Base-by-base conservation (phyloP, 257 asterid genomes). In the Scutellaria minor region DNA sequence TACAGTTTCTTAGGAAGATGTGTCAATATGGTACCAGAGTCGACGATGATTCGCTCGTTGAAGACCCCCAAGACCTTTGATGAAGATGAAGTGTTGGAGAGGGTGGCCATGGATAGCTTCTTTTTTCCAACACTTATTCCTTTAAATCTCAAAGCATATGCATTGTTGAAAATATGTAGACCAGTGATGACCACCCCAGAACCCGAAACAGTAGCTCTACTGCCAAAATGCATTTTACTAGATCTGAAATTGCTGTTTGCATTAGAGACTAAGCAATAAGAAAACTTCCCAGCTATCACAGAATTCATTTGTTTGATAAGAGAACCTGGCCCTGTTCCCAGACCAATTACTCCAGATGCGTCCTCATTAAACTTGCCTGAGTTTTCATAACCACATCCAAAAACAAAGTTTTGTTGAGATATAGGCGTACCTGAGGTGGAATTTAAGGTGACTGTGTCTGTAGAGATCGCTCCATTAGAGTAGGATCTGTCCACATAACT, bases 341-440 rank as follows among this genome's bases (percentile, higher is more conserved):
- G 82, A 22, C 96, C 89, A 4, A 89, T 77, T 0, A 86, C 66
- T 8, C 96, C 90, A 6, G 85, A 72, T 9, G 74, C 62, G 2
- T 54, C 60, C 51, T 24, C 40, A 2, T 75, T 70, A 42, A 61
- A 77, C 3, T 3, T 7, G 20, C 79, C 81, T 37, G 0, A 2
- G 41, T 83, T 83, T 4, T 69, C 60, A 35, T 65, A 51, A 37
- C 86, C 90, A 55, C 96, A 83, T 6, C 93, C 90, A 14, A 89
- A 85, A 68, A 71, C 48, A 12, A 83, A 66, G 9, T 74, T 27
- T 0, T 61, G 73, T 50, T 71, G 56, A 7, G 88, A 73, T 1
- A 41, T 71, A 0, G 56, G 67, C 11, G 66, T 24, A 35, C 78
- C 73, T 12, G 20, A 22, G 9, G 80, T 66, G 46, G 79, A 74